Conservation (phyloP, 805 yeast species). For the Candida lessepsii region DNA sequence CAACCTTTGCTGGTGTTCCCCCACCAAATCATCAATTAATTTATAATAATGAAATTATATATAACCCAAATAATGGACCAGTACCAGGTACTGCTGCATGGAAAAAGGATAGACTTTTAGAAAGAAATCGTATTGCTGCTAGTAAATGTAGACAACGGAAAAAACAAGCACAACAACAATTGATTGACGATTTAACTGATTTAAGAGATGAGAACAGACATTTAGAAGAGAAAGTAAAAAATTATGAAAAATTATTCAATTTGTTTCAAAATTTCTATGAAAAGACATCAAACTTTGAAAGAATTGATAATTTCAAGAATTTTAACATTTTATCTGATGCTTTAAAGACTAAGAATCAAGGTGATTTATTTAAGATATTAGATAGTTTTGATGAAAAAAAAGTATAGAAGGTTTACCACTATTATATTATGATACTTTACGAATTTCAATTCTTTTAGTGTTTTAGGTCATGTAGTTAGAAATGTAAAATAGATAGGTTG, state of each 20-base stretch:
- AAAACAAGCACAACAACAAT: constrained; percentile 64
- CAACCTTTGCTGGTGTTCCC: constrained; percentile 38
- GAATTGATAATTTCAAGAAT: constrained; percentile 10
- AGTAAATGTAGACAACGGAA: constrained; percentile 66
- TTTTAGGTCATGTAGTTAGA: neutral
- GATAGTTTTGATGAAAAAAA: constrained; percentile 1
- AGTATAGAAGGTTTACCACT: neutral
- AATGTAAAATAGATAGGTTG: neutral
- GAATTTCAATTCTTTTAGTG: too few species aligned
- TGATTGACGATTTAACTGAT: constrained; percentile 58
- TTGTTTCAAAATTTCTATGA: constrained; percentile 13
- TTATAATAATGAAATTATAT: constrained; percentile 55
- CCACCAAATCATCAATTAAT: constrained; percentile 52
- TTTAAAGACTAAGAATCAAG: constrained; percentile 11
- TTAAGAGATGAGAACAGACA: constrained; percentile 37
- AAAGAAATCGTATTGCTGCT: constrained; percentile 67
- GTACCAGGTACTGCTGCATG: constrained; percentile 64
- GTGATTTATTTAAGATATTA: constrained; percentile 11
- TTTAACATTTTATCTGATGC: constrained; percentile 14
- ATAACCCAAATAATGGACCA: constrained; percentile 52
- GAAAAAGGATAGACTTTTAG: constrained; percentile 64
- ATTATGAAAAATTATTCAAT: constrained; percentile 12
- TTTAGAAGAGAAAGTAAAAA: constrained; percentile 10
- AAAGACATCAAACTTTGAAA: constrained; percentile 10
- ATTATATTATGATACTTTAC: too few species aligned